Conservation (phyloP, 169 alveolate species). For the Plasmodium yoelii region DNA sequence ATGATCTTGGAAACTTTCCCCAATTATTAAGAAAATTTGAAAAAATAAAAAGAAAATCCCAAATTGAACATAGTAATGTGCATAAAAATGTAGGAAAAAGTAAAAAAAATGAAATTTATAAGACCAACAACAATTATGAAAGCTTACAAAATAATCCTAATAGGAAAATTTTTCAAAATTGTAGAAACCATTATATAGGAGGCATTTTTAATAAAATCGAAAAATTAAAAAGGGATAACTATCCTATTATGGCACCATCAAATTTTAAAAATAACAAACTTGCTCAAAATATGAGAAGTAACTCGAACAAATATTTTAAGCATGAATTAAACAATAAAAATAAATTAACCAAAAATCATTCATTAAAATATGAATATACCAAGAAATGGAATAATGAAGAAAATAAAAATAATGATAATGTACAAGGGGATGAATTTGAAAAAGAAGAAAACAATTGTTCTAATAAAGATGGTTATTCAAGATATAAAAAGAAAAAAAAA, state of each 20-base stretch:
- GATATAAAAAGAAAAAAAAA: neutral
- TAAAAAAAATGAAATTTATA: neutral
- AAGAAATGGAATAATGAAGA: neutral
- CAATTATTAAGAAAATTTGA: neutral
- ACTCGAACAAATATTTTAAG: too few species aligned
- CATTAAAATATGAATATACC: neutral
- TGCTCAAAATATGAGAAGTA: too few species aligned
- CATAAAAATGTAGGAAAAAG: neutral
- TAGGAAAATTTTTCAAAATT: too few species aligned
- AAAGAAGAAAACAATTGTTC: neutral
- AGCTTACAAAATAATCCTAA: too few species aligned
- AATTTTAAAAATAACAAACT: neutral
- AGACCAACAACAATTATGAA: too few species aligned
- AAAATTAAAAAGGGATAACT: neutral
- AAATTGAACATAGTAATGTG: neutral
- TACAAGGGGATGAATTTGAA: neutral
- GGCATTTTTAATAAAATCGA: neutral
- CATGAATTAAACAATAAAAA: too few species aligned
- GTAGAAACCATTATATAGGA: neutral
- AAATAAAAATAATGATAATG: neutral
- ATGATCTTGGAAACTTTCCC: neutral
- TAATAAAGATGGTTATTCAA: neutral
- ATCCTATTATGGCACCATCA: neutral
- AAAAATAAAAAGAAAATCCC: slow-evolving; percentile 8
- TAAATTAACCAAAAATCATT: neutral